Base-by-base conservation (phyloP, 164 flowering plant species). In the Stephania japonica region DNA sequence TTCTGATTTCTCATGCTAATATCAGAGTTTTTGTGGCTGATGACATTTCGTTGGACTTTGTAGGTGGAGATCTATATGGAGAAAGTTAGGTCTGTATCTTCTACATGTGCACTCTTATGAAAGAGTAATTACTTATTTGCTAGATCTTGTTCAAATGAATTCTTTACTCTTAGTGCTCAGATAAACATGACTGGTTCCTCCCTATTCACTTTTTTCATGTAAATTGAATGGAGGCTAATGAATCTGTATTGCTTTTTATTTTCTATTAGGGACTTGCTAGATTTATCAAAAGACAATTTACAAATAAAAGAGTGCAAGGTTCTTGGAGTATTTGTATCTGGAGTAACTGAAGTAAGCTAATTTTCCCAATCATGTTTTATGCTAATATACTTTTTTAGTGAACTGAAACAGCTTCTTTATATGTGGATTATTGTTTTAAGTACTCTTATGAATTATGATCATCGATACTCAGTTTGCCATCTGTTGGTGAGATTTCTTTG, bases 1-100 rank as follows among this genome's bases (percentile, higher is more conserved):
- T 10, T 41, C 32, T 63, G 25, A n/a, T 65, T 14, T 56, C 59
- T 27, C 26, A 70, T 63, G 1, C n/a, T 5, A 9, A 44, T 44
- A 44, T 50, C 1, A 8, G 53, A 50, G 56, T 26, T 49, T 42
- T 64, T 70, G 63, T 50, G 43, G 47, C 42, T 67, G 68, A 24
- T 42, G 66, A 79, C 42, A 25, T 41, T 68, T 72, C 38, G 43
- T 70, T 71, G 73, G 41, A 25, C 68, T 66, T 59, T 83, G 32
- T 74, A 91, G 98, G 98, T 91, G 42, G 98, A 93, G 83, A 86
- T 91, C 71, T 91, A 93, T 75, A 89, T 90, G 98, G 98, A 91
- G 83, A 91, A 85, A 88, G 89, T 91, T 78, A 93, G 98, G 97
- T 93, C 76, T 72, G 87, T 76, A 74, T 76, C 42, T 56, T 56